These are phyloP conservation scores for Hyaloperonospora arabidopsidis DNA, from an alignment of 352 stramenopile genomes.

Conservation along the genomic window DNA sequence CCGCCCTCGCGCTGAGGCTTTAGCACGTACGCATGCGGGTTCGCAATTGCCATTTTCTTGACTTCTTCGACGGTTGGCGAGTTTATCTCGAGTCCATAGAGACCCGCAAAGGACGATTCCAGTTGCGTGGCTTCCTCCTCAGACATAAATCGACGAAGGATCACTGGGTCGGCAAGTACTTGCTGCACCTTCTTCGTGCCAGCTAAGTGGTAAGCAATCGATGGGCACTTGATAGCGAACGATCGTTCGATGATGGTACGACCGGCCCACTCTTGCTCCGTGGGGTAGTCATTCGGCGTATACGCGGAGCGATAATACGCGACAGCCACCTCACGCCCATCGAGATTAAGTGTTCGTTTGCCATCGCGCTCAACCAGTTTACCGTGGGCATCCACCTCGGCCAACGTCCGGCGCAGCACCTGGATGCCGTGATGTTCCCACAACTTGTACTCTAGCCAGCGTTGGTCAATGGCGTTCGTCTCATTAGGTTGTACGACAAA, in stretches of 20 bases:
- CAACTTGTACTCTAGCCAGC: conserved; percentile 89
- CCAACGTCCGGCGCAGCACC: conserved; percentile 70
- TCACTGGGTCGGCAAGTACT: conserved; percentile 76
- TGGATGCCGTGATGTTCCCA: conserved; percentile 76
- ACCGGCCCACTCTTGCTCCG: conserved; percentile 84
- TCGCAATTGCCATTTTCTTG: conserved; percentile 62
- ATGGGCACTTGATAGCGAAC: conserved; percentile 93
- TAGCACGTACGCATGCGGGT: conserved; percentile 86
- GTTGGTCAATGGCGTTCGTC: conserved; percentile 89
- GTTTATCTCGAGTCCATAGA: conserved; percentile 91
- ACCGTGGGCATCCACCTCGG: conserved; percentile 41
- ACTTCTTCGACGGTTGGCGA: conserved; percentile 48
- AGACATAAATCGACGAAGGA: conserved; percentile 87
- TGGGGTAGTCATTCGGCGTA: conserved; percentile 93
- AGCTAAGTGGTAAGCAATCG: conserved; percentile 93
- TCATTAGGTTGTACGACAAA: conserved; percentile 89
- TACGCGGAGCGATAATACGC: conserved; percentile 96
- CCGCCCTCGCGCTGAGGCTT: conserved; percentile 98
- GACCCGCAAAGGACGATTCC: conserved; percentile 89
- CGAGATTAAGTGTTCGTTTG: conserved; percentile 47
- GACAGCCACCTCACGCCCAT: conserved; percentile 82
- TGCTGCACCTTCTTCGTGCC: conserved; percentile 99
- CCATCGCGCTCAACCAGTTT: conserved; percentile 30
- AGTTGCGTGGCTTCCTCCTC: conserved; percentile 61
- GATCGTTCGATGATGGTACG: conserved; percentile 86